Conservation (phyloP, 805 yeast species). For the Barnettozyma populi region DNA sequence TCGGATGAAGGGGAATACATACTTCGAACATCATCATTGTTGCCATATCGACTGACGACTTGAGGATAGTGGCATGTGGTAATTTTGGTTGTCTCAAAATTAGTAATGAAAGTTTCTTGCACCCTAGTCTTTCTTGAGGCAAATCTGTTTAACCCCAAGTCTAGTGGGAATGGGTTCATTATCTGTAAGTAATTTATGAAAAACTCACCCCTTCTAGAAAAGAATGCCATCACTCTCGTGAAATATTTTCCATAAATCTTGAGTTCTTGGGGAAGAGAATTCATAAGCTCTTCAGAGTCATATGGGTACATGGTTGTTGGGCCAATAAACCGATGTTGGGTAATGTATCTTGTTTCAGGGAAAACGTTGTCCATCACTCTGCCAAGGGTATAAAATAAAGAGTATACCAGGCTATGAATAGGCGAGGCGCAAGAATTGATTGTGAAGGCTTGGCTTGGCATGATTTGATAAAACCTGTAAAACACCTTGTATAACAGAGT, state of each 20-base stretch:
- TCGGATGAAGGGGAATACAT: no score
- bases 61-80: constrained; percentile 21
- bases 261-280: constrained; percentile 9
- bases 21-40: no score
- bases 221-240: constrained; percentile 16
- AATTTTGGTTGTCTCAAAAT: constrained; percentile 13
- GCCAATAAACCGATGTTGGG: constrained; percentile 21
- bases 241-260: constrained; percentile 14
- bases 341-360: constrained; percentile 20
- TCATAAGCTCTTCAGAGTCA: constrained; percentile 6
- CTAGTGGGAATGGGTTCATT: constrained; percentile 17
- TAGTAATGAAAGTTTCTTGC: constrained; percentile 13
- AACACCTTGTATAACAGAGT: constrained; percentile 11
- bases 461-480: constrained; percentile 12
- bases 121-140: constrained; percentile 18
- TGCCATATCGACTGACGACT: neutral
- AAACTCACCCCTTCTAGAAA: constrained; percentile 20
- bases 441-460: constrained; percentile 18
- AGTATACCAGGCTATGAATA: constrained; percentile 16
- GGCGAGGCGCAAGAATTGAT: constrained; percentile 8
- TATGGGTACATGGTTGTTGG: constrained; percentile 21
- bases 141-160: constrained; percentile 14
- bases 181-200: constrained; percentile 21
- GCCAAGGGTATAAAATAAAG: constrained; percentile 10
- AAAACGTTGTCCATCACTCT: constrained; percentile 21